Evolutionary conservation across 768 basidiomycete species (phyloP).

Genomic region (Multifurca ochricompacta): DNA sequence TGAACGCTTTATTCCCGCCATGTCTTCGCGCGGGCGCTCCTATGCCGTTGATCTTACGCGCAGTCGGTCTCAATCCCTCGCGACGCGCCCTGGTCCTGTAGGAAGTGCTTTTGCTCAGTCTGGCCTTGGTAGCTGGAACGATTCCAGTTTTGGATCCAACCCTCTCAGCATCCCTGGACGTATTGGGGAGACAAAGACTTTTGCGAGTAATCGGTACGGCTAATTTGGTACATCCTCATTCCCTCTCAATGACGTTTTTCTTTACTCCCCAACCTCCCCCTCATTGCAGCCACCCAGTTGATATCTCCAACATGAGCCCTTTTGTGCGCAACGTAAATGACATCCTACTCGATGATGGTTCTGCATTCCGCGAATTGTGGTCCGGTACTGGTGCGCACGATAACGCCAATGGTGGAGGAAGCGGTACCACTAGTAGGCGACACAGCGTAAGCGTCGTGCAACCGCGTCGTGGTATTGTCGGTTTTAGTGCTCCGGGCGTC

Average conservation of each 20-base stretch:
- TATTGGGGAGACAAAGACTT: slow-evolving; percentile 58
- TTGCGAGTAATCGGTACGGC: slow-evolving; percentile 55
- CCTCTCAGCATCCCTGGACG: slow-evolving; percentile 51
- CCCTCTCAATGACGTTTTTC: slow-evolving; percentile 44
- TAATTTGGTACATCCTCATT: slow-evolving; percentile 51
- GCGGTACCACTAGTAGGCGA: slow-evolving; percentile 74
- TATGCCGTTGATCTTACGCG: slow-evolving; percentile 58
- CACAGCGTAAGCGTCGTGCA: slow-evolving; percentile 83
- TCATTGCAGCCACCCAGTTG: slow-evolving; percentile 33
- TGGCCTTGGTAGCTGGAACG: slow-evolving; percentile 49
- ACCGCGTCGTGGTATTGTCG: slow-evolving; percentile 58
- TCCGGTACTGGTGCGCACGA: slow-evolving; percentile 56
- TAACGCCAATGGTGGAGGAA: slow-evolving; percentile 59
- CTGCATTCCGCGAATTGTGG: slow-evolving; percentile 70
- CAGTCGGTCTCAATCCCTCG: slow-evolving; percentile 72
- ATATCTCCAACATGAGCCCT: slow-evolving; percentile 75
- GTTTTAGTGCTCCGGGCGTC: slow-evolving; percentile 54
- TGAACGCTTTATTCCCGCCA: slow-evolving; percentile 39
- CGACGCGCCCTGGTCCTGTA: slow-evolving; percentile 46
- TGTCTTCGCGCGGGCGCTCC: slow-evolving; percentile 44
- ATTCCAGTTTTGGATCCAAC: slow-evolving; percentile 43
- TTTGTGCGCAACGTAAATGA: slow-evolving; percentile 80
- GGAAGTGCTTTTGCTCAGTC: slow-evolving; percentile 38
- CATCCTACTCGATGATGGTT: slow-evolving; percentile 67
- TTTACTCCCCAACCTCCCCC: slow-evolving; percentile 39